Conservation (phyloP, 163 green algal genomes). For the Chlorella variabilis region DNA sequence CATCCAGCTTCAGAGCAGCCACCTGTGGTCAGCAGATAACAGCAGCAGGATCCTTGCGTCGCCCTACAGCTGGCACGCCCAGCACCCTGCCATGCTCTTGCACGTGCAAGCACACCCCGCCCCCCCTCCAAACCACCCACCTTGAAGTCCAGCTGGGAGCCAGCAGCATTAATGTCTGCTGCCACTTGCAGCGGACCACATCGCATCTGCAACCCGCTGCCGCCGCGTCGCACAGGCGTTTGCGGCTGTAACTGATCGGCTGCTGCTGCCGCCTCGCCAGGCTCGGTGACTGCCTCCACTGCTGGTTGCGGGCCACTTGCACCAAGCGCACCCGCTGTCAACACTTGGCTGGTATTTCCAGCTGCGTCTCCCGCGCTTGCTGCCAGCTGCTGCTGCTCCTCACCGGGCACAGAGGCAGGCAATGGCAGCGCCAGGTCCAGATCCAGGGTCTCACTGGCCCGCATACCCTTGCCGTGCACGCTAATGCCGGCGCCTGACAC, state of each 20-base stretch:
- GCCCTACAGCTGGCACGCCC: too few relatives aligned
- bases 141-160: constrained; percentile 55
- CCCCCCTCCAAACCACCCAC: too few relatives aligned
- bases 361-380: too few relatives aligned
- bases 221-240: background rate
- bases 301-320: too few relatives aligned
- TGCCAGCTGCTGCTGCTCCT: background rate
- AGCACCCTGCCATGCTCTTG: background rate
- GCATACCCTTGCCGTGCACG: constrained; percentile 62
- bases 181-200: constrained; percentile 58
- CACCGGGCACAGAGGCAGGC: background rate
- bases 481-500: constrained; percentile 39
- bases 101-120: background rate
- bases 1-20: constrained; percentile 83
- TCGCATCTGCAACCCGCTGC: constrained; percentile 54
- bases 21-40: constrained; percentile 39
- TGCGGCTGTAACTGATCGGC: background rate
- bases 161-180: constrained; percentile 41
- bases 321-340: too few relatives aligned
- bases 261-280: background rate
- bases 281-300: background rate
- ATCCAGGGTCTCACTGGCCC: constrained; percentile 79
- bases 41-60: too few relatives aligned
- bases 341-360: too few relatives aligned
- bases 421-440: constrained; percentile 65